Base-by-base conservation (phyloP, 1,284 basidiomycete species). In the Flammula alnicola region DNA sequence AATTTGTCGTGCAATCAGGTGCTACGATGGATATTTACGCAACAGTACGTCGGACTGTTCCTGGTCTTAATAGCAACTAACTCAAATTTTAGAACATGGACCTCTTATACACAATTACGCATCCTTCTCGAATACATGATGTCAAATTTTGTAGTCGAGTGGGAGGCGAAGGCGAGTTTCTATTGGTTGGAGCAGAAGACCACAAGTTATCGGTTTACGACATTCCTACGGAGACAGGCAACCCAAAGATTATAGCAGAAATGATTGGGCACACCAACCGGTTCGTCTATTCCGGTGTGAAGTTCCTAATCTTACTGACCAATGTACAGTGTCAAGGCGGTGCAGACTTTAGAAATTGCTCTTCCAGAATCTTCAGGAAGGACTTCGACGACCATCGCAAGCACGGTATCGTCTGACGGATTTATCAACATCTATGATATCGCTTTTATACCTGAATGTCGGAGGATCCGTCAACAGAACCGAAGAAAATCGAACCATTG, bases 121-220 rank as follows among this genome's bases (percentile, higher is more conserved):
- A 94, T 59, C 76, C 86, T 2, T 84, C 88, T 4, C 82, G 94
- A 8, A 79, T 95, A 60, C 93, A 96, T 55, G 86, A 88, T 55
- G 66, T 92, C 40, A 78, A 77, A 42, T 96, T 96, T 67, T 83
- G 79, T 61, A 74, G 75, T 55, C 76, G 80, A 12, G 67, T 75
- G 2, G 70, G 77, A 27, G 78, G 76, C 1, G 66, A 73, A 2
- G 77, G 76, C 19, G 88, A 93, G 61, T 66, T 94, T 22, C 71
- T 96, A 5, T 76, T 94, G 29, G 88, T 86, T 7, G 91, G 84
- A 1, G 92, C 88, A 1, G 94, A 98, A 68, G 92, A 96, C 66
- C 92, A 88, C 58, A 87, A 86, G 55, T 73, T 92, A 1, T 80
- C 91, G 1, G 72, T 93, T 11, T 95, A 94, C 70, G 73, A 77